Evolutionary conservation across 352 stramenopile genomes (phyloP), one percentile per base, ranked within the genome.

Genomic region (Peronospora destructor): DNA sequence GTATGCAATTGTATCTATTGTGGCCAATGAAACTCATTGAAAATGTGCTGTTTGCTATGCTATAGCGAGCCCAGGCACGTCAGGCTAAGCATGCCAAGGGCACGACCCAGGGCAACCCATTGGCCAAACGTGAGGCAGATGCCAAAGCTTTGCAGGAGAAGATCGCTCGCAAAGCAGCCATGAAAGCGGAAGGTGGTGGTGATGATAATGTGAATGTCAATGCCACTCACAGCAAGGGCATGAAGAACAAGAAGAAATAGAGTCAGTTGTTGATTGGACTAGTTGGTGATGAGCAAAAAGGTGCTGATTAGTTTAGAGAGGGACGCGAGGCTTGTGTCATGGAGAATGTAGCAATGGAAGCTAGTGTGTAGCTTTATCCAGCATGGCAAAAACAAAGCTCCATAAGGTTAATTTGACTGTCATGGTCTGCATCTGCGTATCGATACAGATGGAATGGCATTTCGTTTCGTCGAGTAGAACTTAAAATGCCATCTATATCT

Each of bases 61-160:
- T 50, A 52, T 63, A 91, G 80, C 71, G 79, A 33, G 77, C 80
- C 11, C 80, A 91, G 58, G 80, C 80, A n/a, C 77, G 80, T 45
- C 54, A 68, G 42, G 74, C 69, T 16, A 83, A 85, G 35, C 42
- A 66, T 17, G 39, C 64, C 23, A 81, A 84, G 49, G 39, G 42
- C n/a, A 35, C 43, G 0, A 37, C 45, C 8, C 71, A 76, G 37
- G 77, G 79, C 25, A 78, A 87, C 50, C 72, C 76, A 11, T 65
- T 73, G 14, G 76, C 76, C 8, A 77, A 76, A 12, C 68, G 78
- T 7, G 80, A 87, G 38, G 77, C 76, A 4, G 73, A 89, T 41
- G 75, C 71, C 21, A 88, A 91, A 68, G 80, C 80, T 12, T 61
- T 91, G 13, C 75, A 86, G 59, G 80, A 91, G 54, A 91, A 91